A percentile compares a stretch with the other conserved stretches of the same genome.
phyloP scores from a whole-genome alignment of 352 stramenopile genomes.

The Saprolegnia diclina region DNA sequence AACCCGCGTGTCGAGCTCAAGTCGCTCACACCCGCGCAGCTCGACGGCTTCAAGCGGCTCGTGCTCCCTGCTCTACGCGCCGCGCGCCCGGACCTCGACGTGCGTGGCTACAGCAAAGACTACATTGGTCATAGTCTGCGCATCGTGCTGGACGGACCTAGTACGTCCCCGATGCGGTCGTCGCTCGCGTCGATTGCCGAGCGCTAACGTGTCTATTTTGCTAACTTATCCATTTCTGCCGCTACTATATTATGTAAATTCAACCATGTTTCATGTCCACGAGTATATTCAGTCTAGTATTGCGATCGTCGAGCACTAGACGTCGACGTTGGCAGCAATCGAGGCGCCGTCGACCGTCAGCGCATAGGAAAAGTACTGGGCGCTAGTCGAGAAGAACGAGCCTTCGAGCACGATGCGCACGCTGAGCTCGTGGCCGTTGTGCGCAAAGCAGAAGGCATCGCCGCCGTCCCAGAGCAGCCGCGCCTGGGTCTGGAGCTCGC shows the following conservation, averaged over 20 bases:
- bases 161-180: neutral
- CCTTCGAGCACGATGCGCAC: conserved; percentile 71
- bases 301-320: neutral
- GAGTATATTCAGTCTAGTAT: neutral
- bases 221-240: neutral
- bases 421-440: conserved; percentile 61
- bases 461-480: conserved; percentile 76
- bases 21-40: conserved; percentile 13
- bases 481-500: conserved; percentile 56
- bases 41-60: conserved; percentile 15
- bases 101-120: conserved; percentile 24
- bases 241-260: neutral
- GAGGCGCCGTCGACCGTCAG: conserved; percentile 53
- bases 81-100: conserved; percentile 13
- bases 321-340: neutral
- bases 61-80: conserved; percentile 4
- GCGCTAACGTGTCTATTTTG: neutral
- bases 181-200: conserved; percentile 13
- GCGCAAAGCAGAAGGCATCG: conserved; percentile 66
- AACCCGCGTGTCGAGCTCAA: conserved; percentile 25
- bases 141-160: conserved; percentile 20
- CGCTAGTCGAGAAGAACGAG: conserved; percentile 78
- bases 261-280: too few species aligned
- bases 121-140: conserved; percentile 27
- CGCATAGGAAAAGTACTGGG: conserved; percentile 81